Percentiles rank a stretch among this genome's conserved stretches.
Conservation (phyloP, 148 eudicot species). For the Rhododendron mucronatum region DNA sequence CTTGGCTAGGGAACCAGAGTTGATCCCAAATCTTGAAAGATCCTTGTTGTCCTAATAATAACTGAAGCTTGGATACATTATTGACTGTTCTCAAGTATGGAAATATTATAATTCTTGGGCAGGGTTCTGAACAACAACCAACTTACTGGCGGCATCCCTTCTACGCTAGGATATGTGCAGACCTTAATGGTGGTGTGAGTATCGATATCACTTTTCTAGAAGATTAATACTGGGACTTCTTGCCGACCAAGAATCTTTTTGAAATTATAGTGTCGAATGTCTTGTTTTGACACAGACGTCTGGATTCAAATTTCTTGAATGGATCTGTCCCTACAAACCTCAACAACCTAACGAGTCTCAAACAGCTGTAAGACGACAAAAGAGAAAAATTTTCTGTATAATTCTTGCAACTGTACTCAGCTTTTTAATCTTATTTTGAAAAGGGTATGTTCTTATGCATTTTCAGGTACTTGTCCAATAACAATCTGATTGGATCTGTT, state of each 20-base stretch:
- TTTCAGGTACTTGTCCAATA: background rate
- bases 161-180: slow-evolving; percentile 47
- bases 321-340: background rate
- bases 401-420: background rate
- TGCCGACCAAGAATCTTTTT: background rate
- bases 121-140: slow-evolving; percentile 77
- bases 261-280: background rate
- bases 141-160: slow-evolving; percentile 56
- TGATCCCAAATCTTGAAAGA: background rate
- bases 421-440: background rate
- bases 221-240: background rate
- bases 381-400: background rate
- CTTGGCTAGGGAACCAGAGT: background rate
- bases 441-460: background rate
- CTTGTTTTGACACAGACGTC: background rate
- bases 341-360: background rate
- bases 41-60: background rate
- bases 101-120: background rate
- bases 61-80: background rate
- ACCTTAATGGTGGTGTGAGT: slow-evolving; percentile 69
- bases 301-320: background rate
- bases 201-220: background rate
- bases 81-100: background rate
- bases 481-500: background rate
- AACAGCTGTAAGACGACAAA: background rate